phyloP scores from a whole-genome alignment of 495 filamentous ascomycete genomes.

The Hypoxylon rickii region DNA sequence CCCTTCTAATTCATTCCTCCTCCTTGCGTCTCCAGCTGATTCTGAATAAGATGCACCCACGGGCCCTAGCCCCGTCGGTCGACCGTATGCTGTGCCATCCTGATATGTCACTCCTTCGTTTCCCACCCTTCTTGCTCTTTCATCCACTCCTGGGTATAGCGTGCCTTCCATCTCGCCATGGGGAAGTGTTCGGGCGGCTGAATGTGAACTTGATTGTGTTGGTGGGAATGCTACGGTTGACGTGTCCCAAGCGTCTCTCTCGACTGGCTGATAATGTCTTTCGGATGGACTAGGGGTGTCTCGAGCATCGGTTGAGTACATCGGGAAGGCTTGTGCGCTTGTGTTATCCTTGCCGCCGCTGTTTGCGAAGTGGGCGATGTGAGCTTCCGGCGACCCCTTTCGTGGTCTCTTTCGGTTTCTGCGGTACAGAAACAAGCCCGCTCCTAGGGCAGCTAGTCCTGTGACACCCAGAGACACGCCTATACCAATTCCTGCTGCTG shows the following conservation, averaged over 20 bases:
- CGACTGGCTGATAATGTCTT: slow-evolving; percentile 17
- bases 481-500: slow-evolving; percentile 32
- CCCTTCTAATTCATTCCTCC: slow-evolving; percentile 26
- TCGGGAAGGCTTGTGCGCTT: slow-evolving; percentile 14
- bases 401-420: slow-evolving; percentile 22
- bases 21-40: slow-evolving; percentile 17
- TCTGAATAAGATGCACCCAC: neutral
- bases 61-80: neutral
- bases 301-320: slow-evolving; percentile 8
- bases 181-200: slow-evolving; percentile 22
- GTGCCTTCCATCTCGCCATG: slow-evolving; percentile 31
- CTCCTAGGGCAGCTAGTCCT: slow-evolving; percentile 27
- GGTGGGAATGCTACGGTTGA: slow-evolving; percentile 14
- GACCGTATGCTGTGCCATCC: slow-evolving; percentile 1
- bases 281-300: slow-evolving; percentile 17
- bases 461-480: slow-evolving; percentile 31
- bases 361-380: slow-evolving; percentile 18
- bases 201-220: slow-evolving; percentile 3
- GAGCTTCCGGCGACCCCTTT: slow-evolving; percentile 1
- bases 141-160: slow-evolving; percentile 5
- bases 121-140: slow-evolving; percentile 12
- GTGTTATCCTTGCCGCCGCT: slow-evolving; percentile 12
- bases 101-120: neutral
- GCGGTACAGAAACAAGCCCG: slow-evolving; percentile 26
- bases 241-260: slow-evolving; percentile 18